A percentile compares a stretch with the other conserved stretches of the same genome.
phyloP scores from a whole-genome alignment of 768 basidiomycete genomes.

The Mycena indigotica region DNA sequence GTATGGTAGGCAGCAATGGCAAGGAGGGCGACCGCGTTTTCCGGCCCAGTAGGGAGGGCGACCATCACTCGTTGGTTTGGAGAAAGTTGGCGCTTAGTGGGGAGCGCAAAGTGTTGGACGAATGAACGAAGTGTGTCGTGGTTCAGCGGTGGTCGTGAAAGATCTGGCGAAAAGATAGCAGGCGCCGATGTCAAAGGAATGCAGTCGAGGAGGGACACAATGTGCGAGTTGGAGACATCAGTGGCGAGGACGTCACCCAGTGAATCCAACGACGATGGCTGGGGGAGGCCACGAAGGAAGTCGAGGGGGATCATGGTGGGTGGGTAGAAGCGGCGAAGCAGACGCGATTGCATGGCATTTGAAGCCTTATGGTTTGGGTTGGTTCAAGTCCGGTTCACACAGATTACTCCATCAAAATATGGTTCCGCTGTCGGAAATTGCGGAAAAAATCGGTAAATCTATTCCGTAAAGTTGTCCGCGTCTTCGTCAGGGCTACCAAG shows the following conservation, averaged over 20 bases:
- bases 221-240: slow-evolving; percentile 31
- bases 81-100: slow-evolving; percentile 36
- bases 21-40: slow-evolving; percentile 50
- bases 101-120: slow-evolving; percentile 41
- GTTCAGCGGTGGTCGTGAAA: slow-evolving; percentile 35
- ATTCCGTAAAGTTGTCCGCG: not conserved
- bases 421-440: not conserved
- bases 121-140: slow-evolving; percentile 41
- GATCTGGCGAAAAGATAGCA: slow-evolving; percentile 43
- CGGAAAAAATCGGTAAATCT: not conserved
- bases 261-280: slow-evolving; percentile 29
- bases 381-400: too few relatives aligned
- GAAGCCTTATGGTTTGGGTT: not conserved
- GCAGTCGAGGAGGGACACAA: slow-evolving; percentile 44
- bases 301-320: slow-evolving; percentile 36
- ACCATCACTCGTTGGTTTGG: slow-evolving; percentile 51
- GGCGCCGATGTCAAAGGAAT: slow-evolving; percentile 36
- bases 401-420: too few relatives aligned
- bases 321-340: not conserved
- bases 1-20: slow-evolving; percentile 46
- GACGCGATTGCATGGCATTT: not conserved
- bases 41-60: slow-evolving; percentile 46
- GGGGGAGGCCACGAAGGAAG: slow-evolving; percentile 32
- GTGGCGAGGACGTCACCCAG: slow-evolving; percentile 42
- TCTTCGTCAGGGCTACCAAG: too few relatives aligned